phyloP scores from a whole-genome alignment of 2,329 filamentous ascomycete species.

The Gnomoniopsis sp. region DNA sequence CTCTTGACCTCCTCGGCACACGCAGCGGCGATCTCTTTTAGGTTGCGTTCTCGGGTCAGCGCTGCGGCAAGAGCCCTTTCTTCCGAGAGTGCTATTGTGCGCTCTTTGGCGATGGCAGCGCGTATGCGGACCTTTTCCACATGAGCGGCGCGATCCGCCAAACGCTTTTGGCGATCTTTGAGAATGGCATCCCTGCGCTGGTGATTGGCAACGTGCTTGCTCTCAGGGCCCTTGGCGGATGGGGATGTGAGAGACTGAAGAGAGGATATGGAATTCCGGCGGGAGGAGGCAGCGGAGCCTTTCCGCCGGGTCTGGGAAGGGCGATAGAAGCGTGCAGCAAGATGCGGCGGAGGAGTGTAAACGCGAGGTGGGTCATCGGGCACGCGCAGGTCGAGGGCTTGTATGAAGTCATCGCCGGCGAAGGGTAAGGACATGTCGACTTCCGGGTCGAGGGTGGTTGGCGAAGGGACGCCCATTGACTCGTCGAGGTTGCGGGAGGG shows the following conservation, averaged over 20 bases:
- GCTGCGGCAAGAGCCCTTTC: slow-evolving; percentile 75
- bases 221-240: slow-evolving; percentile 59
- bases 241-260: slow-evolving; percentile 65
- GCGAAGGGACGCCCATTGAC: slow-evolving; percentile 24
- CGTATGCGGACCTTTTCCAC: slow-evolving; percentile 78
- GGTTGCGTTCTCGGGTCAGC: slow-evolving; percentile 72
- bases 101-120: slow-evolving; percentile 70
- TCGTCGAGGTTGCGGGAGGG: slow-evolving; percentile 29
- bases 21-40: slow-evolving; percentile 76
- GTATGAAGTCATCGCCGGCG: slow-evolving; percentile 18
- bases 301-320: slow-evolving; percentile 64
- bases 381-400: slow-evolving; percentile 14
- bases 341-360: slow-evolving; percentile 68
- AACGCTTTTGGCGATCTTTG: slow-evolving; percentile 73
- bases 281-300: slow-evolving; percentile 73
- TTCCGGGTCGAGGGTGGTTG: slow-evolving; percentile 20
- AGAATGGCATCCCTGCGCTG: slow-evolving; percentile 76
- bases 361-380: slow-evolving; percentile 27
- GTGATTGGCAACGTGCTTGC: slow-evolving; percentile 75
- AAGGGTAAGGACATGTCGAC: slow-evolving; percentile 19
- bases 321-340: slow-evolving; percentile 75
- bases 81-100: slow-evolving; percentile 64
- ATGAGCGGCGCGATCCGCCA: slow-evolving; percentile 77
- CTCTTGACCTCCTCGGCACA: slow-evolving; percentile 81
- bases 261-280: slow-evolving; percentile 76